phyloP scores from a whole-genome alignment of 169 alveolate genomes.

The Plasmodium coatneyi region DNA sequence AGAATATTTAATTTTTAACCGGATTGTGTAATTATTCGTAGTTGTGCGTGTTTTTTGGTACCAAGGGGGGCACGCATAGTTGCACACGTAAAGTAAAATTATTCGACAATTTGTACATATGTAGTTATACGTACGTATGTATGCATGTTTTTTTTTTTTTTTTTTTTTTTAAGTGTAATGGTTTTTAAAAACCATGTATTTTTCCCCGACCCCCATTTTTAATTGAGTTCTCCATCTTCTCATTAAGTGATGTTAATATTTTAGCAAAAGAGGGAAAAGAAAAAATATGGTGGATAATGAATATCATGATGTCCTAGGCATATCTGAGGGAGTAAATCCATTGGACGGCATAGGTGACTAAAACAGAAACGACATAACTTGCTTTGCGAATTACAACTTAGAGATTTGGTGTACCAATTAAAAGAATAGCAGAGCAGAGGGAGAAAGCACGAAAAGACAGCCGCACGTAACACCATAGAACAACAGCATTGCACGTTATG shows the following conservation, averaged over 20 bases:
- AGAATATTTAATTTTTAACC: not conserved
- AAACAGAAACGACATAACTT: not conserved
- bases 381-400: not conserved
- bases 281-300: slow-evolving; percentile 54
- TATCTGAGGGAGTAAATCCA: slow-evolving; percentile 9
- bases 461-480: not conserved
- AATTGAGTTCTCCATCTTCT: not conserved
- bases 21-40: not conserved
- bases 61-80: not conserved
- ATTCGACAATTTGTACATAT: not conserved
- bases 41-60: not conserved
- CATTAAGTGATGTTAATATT: slow-evolving; percentile 32
- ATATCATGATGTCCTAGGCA: slow-evolving; percentile 39
- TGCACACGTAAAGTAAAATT: not conserved
- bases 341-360: slow-evolving; percentile 1
- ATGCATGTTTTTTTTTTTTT: not conserved
- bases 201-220: not conserved
- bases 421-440: not conserved
- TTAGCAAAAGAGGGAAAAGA: not conserved
- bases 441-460: not conserved
- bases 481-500: not conserved
- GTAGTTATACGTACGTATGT: not conserved
- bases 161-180: slow-evolving; percentile 6
- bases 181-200: not conserved
- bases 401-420: slow-evolving; percentile 5